A percentile compares a stretch with the other conserved stretches of the same genome.
Evolutionary conservation across 345 rosid species (phyloP).

Genomic region (Isatis tinctoria): DNA sequence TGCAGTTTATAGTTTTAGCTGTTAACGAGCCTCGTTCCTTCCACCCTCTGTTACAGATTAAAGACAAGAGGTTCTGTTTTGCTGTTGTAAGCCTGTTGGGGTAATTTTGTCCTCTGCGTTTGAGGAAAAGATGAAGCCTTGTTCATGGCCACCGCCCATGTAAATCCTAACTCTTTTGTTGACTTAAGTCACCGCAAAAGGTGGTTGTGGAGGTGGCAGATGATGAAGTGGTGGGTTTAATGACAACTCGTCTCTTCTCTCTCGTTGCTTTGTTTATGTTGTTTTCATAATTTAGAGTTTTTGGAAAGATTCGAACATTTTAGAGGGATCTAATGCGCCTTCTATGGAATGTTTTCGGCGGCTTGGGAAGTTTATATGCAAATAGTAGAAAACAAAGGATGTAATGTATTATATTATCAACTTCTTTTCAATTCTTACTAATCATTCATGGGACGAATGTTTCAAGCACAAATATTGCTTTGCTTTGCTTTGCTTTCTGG

Average conservation of each 20-base stretch:
- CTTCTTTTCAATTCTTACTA: background rate
- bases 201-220: background rate
- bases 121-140: slow-evolving; percentile 1
- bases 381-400: background rate
- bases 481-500: background rate
- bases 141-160: background rate
- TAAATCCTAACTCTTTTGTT: slow-evolving; percentile 16
- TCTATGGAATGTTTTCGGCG: background rate
- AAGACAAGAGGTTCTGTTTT: background rate
- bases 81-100: background rate
- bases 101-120: slow-evolving; percentile 1
- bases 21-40: background rate
- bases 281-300: slow-evolving; percentile 4
- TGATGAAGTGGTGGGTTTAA: background rate
- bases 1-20: background rate
- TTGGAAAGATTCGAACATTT: slow-evolving; percentile 3
- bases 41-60: background rate
- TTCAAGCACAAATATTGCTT: background rate
- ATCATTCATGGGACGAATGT: background rate
- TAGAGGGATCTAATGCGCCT: background rate
- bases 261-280: slow-evolving; percentile 10
- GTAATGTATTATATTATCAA: background rate
- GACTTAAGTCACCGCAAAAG: background rate
- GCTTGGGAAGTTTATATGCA: background rate
- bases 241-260: background rate